Evolutionary conservation across 257 asterid species (phyloP).

Genomic region (Plantago ovata): DNA sequence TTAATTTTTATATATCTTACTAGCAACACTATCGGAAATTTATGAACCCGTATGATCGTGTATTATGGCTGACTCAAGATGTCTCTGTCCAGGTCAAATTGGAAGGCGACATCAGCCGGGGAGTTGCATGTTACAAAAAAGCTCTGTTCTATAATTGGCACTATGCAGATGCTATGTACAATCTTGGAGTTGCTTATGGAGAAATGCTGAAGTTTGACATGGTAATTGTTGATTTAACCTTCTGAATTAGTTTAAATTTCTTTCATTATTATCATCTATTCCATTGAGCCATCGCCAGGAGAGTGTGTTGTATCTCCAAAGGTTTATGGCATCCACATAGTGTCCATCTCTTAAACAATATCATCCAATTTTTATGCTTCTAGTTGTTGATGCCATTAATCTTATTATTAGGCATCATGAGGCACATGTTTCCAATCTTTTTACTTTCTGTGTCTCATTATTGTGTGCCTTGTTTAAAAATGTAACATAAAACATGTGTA

Average conservation of each 20-base stretch:
- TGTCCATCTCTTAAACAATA: too few species aligned
- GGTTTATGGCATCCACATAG: not conserved
- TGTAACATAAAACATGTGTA: slow-evolving; percentile 16
- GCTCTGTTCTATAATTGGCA: slow-evolving; percentile 97
- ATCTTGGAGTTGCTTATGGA: slow-evolving; percentile 99
- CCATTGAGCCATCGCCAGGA: not conserved
- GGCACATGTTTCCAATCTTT: slow-evolving; percentile 10
- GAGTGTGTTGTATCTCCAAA: not conserved
- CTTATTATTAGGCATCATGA: not conserved
- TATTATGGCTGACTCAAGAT: slow-evolving; percentile 18
- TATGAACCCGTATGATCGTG: not conserved
- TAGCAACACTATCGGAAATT: too few species aligned
- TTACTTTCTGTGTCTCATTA: slow-evolving; percentile 12
- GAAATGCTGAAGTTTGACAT: slow-evolving; percentile 98
- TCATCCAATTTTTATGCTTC: too few species aligned
- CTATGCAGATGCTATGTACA: slow-evolving; percentile 99
- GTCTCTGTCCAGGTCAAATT: slow-evolving; percentile 70
- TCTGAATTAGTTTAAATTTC: not conserved
- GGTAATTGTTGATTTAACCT: slow-evolving; percentile 46
- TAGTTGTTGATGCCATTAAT: too few species aligned
- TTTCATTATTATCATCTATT: too few species aligned
- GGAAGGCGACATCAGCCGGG: slow-evolving; percentile 96
- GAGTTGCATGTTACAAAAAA: slow-evolving; percentile 82
- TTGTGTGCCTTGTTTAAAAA: not conserved
- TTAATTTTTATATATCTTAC: too few species aligned